phyloP scores from a whole-genome alignment of 192 early-diverging fungal genomes.

The Bifiguratus adelaidae region DNA sequence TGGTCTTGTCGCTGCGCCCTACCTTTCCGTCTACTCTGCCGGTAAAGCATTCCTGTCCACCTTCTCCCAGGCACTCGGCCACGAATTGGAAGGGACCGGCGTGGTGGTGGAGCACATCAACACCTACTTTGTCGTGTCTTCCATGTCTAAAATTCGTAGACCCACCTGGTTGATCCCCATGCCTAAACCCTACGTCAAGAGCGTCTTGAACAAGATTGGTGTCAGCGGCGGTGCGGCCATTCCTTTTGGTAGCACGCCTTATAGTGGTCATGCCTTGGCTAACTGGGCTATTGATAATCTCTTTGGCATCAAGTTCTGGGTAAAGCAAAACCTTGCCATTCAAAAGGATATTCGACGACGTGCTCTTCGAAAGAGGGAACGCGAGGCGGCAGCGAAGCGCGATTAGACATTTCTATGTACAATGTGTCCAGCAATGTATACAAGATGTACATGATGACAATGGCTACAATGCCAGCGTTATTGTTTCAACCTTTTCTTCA shows the following conservation, averaged over 20 bases:
- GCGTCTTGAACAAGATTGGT: conserved; percentile 61
- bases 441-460: too few species aligned
- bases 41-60: conserved; percentile 86
- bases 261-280: conserved; percentile 53
- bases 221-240: conserved; percentile 48
- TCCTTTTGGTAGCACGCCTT: conserved; percentile 55
- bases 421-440: too few species aligned
- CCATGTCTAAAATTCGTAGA: conserved; percentile 87
- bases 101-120: conserved; percentile 88
- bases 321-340: conserved; percentile 38
- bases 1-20: conserved; percentile 73
- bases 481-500: too few species aligned
- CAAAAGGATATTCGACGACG: conserved; percentile 61
- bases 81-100: conserved; percentile 57
- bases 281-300: conserved; percentile 60
- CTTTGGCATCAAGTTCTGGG: conserved; percentile 41
- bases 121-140: conserved; percentile 92
- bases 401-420: too few species aligned
- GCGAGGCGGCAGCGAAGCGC: conserved; percentile 34
- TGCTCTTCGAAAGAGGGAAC: conserved; percentile 58
- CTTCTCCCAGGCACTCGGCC: conserved; percentile 83
- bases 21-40: conserved; percentile 84
- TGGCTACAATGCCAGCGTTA: too few species aligned
- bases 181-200: conserved; percentile 66
- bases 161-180: conserved; percentile 73